A percentile compares a stretch with the other conserved stretches of the same genome.
Evolutionary conservation across 371 early-diverging fungal genomes (phyloP).

Genomic region (Rhizopus delemar): DNA sequence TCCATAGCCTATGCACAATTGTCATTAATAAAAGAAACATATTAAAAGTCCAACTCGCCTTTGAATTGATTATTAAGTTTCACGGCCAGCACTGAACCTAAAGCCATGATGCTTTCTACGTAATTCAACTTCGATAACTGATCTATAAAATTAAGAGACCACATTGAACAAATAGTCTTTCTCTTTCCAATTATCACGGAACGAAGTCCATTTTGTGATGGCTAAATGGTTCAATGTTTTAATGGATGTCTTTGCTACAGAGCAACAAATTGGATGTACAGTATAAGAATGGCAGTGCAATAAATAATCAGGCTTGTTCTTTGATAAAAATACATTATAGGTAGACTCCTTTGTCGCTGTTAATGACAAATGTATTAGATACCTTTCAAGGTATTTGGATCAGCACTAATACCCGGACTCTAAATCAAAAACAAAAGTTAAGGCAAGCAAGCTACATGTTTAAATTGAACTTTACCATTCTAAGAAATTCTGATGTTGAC

Average conservation of each 20-base stretch:
- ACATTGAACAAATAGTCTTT: conserved; percentile 56
- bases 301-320: conserved; percentile 69
- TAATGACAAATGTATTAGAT: conserved; percentile 73
- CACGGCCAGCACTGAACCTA: conserved; percentile 76
- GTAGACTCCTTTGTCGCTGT: conserved; percentile 70
- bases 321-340: conserved; percentile 67
- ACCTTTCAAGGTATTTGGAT: conserved; percentile 81
- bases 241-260: conserved; percentile 67
- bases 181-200: conserved; percentile 47
- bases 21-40: neutral
- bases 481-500: conserved; percentile 67
- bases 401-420: conserved; percentile 78
- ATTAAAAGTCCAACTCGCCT: conserved; percentile 16
- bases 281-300: conserved; percentile 86
- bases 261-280: conserved; percentile 83
- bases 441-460: neutral
- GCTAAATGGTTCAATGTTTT: conserved; percentile 54
- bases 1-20: conserved; percentile 51
- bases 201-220: conserved; percentile 26
- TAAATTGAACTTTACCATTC: conserved; percentile 53
- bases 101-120: conserved; percentile 70
- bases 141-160: conserved; percentile 53
- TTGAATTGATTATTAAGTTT: conserved; percentile 57
- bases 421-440: conserved; percentile 17
- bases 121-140: conserved; percentile 53